These are phyloP conservation scores for Aspergillus brasiliensis DNA, from an alignment of 2,329 filamentous ascomycete species.

Conservation along the genomic window DNA sequence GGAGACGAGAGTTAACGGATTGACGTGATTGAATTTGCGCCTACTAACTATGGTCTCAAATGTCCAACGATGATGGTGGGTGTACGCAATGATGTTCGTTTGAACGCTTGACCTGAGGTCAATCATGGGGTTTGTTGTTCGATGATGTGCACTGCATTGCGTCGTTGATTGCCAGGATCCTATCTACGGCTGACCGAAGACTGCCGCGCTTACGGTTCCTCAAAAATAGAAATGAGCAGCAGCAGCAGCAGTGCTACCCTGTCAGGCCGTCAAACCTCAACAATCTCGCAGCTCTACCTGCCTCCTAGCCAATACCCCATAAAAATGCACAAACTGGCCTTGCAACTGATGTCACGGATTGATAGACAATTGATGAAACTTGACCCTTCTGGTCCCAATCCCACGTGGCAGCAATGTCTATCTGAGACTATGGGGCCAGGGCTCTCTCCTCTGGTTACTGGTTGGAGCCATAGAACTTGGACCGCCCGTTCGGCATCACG, in stretches of 20 bases:
- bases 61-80: too few species aligned
- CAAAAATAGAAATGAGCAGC: not conserved
- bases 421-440: conserved; percentile 10
- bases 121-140: not conserved
- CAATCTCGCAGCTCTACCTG: not conserved
- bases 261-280: not conserved
- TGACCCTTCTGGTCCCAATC: conserved; percentile 9
- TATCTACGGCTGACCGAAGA: not conserved
- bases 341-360: conserved; percentile 3
- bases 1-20: too few species aligned
- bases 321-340: not conserved
- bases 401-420: conserved; percentile 20
- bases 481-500: conserved; percentile 20
- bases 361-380: conserved; percentile 10
- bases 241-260: not conserved
- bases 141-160: not conserved
- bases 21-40: not conserved
- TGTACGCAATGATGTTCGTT: too few species aligned
- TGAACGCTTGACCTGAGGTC: not conserved
- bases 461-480: conserved; percentile 18
- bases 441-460: not conserved
- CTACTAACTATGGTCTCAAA: not conserved
- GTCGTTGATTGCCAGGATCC: not conserved
- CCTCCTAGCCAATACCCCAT: not conserved
- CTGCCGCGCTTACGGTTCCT: not conserved